Percentiles rank a stretch among this genome's conserved stretches.
These are phyloP conservation scores for Coemansia sp. DNA, from an alignment of 192 early-diverging fungal species.

Conservation along the genomic window DNA sequence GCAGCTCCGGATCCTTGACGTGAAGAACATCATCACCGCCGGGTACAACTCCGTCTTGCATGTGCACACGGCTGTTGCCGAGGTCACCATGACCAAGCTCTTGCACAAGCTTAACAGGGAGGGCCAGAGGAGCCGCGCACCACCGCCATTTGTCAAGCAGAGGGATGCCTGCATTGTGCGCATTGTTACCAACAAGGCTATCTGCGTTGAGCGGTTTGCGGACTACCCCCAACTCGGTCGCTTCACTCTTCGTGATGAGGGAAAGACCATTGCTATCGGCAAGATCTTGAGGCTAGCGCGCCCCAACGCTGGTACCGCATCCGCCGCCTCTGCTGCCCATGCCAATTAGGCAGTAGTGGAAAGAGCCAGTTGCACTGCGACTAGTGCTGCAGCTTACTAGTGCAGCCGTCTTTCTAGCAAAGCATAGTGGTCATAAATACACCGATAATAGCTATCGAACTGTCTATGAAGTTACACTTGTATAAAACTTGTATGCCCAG, in stretches of 20 bases:
- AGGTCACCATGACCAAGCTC: slow-evolving; percentile 76
- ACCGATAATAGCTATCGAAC: not conserved
- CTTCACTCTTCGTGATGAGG: slow-evolving; percentile 98
- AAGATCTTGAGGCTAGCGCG: slow-evolving; percentile 81
- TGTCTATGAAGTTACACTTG: not conserved
- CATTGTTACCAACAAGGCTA: slow-evolving; percentile 70
- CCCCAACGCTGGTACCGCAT: not conserved
- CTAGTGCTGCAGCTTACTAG: not conserved
- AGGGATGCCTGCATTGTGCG: slow-evolving; percentile 85
- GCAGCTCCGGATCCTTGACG: slow-evolving; percentile 86
- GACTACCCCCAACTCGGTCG: slow-evolving; percentile 90
- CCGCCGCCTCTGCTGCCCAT: slow-evolving; percentile 5
- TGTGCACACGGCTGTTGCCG: slow-evolving; percentile 84
- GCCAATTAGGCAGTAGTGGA: slow-evolving; percentile 8
- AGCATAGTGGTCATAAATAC: not conserved
- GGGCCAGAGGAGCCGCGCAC: slow-evolving; percentile 78
- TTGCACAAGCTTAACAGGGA: slow-evolving; percentile 93
- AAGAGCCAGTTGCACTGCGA: not conserved
- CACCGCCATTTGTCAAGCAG: slow-evolving; percentile 93
- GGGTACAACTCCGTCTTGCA: slow-evolving; percentile 95
- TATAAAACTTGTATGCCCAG: slow-evolving; percentile 4
- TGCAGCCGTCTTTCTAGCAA: not conserved
- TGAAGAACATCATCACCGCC: slow-evolving; percentile 94
- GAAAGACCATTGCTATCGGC: slow-evolving; percentile 83
- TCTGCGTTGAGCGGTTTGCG: slow-evolving; percentile 85